Evolutionary conservation across 2,329 filamentous ascomycete genomes (phyloP), one percentile per base, ranked within the genome.

Genomic region (Daldinia sp.): DNA sequence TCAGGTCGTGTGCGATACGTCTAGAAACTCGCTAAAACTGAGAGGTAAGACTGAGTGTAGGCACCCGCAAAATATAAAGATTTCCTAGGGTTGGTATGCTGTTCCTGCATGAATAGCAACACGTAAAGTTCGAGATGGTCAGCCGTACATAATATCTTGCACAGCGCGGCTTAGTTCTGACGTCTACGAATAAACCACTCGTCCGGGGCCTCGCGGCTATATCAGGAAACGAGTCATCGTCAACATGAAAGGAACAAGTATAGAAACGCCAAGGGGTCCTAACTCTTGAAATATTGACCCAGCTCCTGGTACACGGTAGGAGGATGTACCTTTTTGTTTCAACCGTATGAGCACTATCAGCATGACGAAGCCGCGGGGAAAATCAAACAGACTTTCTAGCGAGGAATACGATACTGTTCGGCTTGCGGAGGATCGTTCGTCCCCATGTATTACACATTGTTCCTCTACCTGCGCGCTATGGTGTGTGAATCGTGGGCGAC

Each of bases 181-280:
- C 30, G 61, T 61, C 60, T 68, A 61, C 57, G 58, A 60, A 66
- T 60, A 57, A 53, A 23, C 50, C 23, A 51, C 46, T 33, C 26
- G 54, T 26, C 46, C 37, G 41, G 30, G 51, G 15, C 15, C 46
- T 51, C 26, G 26, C 26, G 28, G 50, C 58, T 67, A 44, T 60
- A 65, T 58, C 48, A 41, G 28, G 60, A 62, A 60, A 41, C 55
- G 26, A 59, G 55, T 39, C 53, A 64, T 61, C 26, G 28, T 59
- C 50, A 30, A 66, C 54, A 44, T n/a, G 60, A 61, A 50, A 48
- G 41, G 55, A 68, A 69, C 60, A 69, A 67, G 68, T 71, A 67
- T 69, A 72, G 68, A 54, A 69, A 71, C 65, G 59, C 66, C 60
- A 68, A 61, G 58, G 44, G 28, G 54, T 54, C 62, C 30, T 50